Evolutionary conservation across 2,329 filamentous ascomycete species (phyloP).

Genomic region (Daldinia sp.): DNA sequence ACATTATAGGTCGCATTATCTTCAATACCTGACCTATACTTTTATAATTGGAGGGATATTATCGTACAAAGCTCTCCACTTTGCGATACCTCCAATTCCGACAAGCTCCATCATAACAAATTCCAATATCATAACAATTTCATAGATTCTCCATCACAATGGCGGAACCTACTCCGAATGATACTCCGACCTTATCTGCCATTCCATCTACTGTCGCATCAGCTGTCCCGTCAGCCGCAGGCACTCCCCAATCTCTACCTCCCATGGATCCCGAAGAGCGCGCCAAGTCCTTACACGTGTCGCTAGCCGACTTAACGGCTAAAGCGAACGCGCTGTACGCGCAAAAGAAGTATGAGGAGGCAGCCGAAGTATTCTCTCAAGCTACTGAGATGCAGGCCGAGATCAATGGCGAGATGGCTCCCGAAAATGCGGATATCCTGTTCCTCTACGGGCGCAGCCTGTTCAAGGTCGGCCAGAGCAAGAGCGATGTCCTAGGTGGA

Average conservation of each 20-base stretch:
- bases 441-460: conserved; percentile 94
- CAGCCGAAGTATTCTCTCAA: conserved; percentile 87
- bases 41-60: not conserved
- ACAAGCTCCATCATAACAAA: conserved; percentile 18
- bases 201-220: conserved; percentile 50
- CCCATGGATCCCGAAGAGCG: conserved; percentile 58
- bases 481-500: conserved; percentile 92
- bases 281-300: conserved; percentile 67
- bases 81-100: not conserved
- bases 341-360: conserved; percentile 87
- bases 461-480: conserved; percentile 92
- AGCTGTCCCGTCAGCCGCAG: conserved; percentile 41
- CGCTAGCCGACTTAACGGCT: conserved; percentile 81
- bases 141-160: conserved; percentile 42
- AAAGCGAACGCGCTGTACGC: conserved; percentile 87
- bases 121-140: conserved; percentile 14
- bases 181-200: conserved; percentile 47
- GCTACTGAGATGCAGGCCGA: conserved; percentile 91
- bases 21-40: not conserved
- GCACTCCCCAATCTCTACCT: conserved; percentile 50
- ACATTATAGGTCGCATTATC: not conserved
- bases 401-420: conserved; percentile 90
- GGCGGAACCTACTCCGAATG: conserved; percentile 50
- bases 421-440: conserved; percentile 91
- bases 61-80: conserved; percentile 5